Conservation (phyloP, 1,284 basidiomycete species). For the Leccinum variabile region DNA sequence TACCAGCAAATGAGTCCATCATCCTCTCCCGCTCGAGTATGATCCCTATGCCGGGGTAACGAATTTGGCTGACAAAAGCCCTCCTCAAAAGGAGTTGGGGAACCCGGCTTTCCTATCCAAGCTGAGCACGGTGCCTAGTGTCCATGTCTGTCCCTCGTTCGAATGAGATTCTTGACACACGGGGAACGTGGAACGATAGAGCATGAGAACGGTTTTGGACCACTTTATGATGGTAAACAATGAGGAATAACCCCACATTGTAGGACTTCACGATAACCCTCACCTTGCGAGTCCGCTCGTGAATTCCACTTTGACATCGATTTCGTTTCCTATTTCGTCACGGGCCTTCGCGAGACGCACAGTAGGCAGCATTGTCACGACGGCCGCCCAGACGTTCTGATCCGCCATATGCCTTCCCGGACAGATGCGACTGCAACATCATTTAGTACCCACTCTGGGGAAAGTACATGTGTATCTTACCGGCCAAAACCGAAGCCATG, state of each 20-base stretch:
- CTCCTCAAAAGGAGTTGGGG: too few species aligned
- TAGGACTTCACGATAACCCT: neutral
- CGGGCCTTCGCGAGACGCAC: slow-evolving; percentile 20
- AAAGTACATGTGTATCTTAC: slow-evolving; percentile 10
- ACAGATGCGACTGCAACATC: slow-evolving; percentile 21
- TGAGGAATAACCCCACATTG: slow-evolving; percentile 8
- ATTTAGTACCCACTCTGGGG: neutral
- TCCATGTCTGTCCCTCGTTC: neutral
- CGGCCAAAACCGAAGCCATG: slow-evolving; percentile 31
- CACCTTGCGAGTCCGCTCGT: slow-evolving; percentile 25
- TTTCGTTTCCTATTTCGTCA: slow-evolving; percentile 24
- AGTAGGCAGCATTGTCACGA: slow-evolving; percentile 29
- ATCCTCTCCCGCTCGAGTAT: too few species aligned
- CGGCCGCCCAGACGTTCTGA: slow-evolving; percentile 26
- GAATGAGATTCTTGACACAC: slow-evolving; percentile 19
- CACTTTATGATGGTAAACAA: slow-evolving; percentile 7
- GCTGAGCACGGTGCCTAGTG: neutral
- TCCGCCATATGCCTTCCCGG: slow-evolving; percentile 29
- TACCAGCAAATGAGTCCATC: too few species aligned
- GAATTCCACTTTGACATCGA: slow-evolving; percentile 28
- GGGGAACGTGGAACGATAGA: slow-evolving; percentile 21
- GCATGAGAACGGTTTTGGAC: slow-evolving; percentile 29
- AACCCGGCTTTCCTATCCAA: neutral
- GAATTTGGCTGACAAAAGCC: too few species aligned
- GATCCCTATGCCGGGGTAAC: too few species aligned